Evolutionary conservation across 768 basidiomycete species (phyloP).

Genomic region (Tubosaeta sp.): DNA sequence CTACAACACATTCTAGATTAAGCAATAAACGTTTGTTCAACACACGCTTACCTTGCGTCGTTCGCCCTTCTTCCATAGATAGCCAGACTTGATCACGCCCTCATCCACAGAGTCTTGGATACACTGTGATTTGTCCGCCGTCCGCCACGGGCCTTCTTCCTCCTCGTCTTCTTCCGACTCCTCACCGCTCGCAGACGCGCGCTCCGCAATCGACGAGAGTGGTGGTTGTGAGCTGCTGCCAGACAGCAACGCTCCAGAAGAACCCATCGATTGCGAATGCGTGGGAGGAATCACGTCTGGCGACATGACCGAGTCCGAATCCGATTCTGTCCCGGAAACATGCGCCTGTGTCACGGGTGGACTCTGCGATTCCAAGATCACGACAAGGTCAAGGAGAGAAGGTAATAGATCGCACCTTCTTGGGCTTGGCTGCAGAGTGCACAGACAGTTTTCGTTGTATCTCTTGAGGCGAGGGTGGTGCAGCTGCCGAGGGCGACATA

Average conservation of each 20-base stretch:
- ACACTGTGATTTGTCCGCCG: constrained; percentile 40
- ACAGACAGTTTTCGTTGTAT: constrained; percentile 82
- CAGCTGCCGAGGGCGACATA: constrained; percentile 28
- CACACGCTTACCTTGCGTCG: constrained; percentile 74
- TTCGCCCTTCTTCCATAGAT: constrained; percentile 97
- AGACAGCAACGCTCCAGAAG: constrained; percentile 26
- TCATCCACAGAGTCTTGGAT: constrained; percentile 55
- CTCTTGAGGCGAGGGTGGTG: constrained; percentile 83
- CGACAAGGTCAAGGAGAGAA: neutral
- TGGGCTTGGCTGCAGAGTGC: constrained; percentile 54
- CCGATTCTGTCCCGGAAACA: constrained; percentile 80
- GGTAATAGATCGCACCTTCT: constrained; percentile 36
- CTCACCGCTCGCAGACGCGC: constrained; percentile 64
- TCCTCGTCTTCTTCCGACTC: constrained; percentile 75
- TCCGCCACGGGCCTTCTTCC: constrained; percentile 62
- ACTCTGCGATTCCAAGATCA: constrained; percentile 26
- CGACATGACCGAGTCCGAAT: constrained; percentile 69
- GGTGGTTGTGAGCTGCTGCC: constrained; percentile 44
- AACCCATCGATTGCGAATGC: constrained; percentile 32
- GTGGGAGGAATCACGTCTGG: constrained; percentile 47
- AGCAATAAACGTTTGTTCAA: neutral
- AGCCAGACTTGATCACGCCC: constrained; percentile 83
- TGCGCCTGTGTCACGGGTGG: constrained; percentile 27
- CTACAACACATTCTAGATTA: constrained; percentile 36
- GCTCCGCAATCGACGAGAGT: constrained; percentile 75